These are phyloP conservation scores for Phytopythium delawarense DNA, from an alignment of 352 stramenopile genomes.

Conservation along the genomic window DNA sequence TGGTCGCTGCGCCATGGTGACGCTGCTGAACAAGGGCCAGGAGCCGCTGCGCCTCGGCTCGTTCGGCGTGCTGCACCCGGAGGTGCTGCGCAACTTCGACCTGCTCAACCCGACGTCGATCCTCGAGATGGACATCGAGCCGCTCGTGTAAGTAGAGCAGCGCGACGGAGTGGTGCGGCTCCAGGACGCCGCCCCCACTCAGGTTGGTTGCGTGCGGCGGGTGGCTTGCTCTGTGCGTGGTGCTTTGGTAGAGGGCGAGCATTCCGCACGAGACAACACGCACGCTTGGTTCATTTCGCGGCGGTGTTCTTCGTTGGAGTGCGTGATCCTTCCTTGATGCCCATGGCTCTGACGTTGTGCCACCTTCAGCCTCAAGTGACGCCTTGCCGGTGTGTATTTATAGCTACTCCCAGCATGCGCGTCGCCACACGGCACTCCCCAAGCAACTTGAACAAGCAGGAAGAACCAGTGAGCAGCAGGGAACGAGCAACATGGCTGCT, in stretches of 20 bases:
- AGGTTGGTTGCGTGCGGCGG: background rate
- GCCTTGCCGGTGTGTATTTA: background rate
- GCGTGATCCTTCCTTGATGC: background rate
- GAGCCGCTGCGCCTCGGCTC: slow-evolving; percentile 85
- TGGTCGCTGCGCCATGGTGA: slow-evolving; percentile 93
- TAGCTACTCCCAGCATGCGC: background rate
- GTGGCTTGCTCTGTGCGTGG: background rate
- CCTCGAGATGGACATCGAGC: slow-evolving; percentile 98
- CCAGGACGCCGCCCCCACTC: background rate
- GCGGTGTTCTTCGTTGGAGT: background rate
- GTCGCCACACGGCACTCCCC: background rate
- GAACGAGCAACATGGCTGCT: background rate
- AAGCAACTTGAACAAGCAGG: background rate
- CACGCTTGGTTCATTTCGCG: background rate
- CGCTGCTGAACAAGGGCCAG: slow-evolving; percentile 81
- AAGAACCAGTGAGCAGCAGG: background rate
- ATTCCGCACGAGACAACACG: background rate
- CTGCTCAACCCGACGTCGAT: slow-evolving; percentile 95
- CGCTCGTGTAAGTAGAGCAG: slow-evolving; percentile 83
- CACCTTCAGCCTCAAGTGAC: background rate
- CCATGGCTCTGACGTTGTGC: no score
- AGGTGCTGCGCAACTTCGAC: slow-evolving; percentile 98
- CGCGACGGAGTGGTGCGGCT: background rate
- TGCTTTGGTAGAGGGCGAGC: background rate
- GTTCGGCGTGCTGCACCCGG: slow-evolving; percentile 98